Evolutionary conservation across 805 yeast genomes (phyloP).

Genomic region (Lipomyces chichibuensis): DNA sequence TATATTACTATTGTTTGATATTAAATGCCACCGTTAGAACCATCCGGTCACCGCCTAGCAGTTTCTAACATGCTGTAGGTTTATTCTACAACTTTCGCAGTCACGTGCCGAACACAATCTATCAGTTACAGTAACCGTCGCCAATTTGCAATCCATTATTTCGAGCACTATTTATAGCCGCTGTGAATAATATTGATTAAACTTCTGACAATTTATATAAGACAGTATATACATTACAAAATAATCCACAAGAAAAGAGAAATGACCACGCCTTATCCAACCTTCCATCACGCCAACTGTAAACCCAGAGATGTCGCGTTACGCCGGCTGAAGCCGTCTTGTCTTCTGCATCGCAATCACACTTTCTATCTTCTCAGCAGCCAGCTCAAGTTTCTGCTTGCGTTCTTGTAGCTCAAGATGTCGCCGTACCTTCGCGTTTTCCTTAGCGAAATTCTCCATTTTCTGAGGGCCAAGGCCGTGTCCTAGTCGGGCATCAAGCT

Average conservation of each 20-base stretch:
- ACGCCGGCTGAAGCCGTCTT: slow-evolving; percentile 10
- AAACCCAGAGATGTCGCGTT: not conserved
- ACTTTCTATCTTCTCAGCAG: slow-evolving; percentile 80
- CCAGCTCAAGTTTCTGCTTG: slow-evolving; percentile 83
- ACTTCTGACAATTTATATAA: not conserved
- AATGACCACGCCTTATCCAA: not conserved
- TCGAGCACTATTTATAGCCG: too few species aligned
- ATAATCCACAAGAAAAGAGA: not conserved
- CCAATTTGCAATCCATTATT: too few species aligned
- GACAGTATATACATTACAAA: not conserved
- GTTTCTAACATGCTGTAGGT: too few species aligned
- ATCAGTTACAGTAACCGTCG: too few species aligned
- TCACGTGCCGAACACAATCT: too few species aligned
- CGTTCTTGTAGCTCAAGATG: slow-evolving; percentile 94
- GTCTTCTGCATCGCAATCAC: slow-evolving; percentile 67
- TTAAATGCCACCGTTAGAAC: too few species aligned
- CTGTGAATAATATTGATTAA: too few species aligned
- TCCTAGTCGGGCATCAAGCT: slow-evolving; percentile 75
- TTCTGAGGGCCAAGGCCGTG: slow-evolving; percentile 69
- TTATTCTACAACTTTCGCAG: too few species aligned
- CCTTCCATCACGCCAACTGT: not conserved
- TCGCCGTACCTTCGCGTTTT: slow-evolving; percentile 85
- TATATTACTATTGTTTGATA: too few species aligned
- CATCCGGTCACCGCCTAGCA: too few species aligned
- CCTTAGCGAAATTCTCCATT: slow-evolving; percentile 86